Evolutionary conservation across 768 basidiomycete species (phyloP), one percentile per base, ranked within the genome.

Genomic region (Zangia roseola): DNA sequence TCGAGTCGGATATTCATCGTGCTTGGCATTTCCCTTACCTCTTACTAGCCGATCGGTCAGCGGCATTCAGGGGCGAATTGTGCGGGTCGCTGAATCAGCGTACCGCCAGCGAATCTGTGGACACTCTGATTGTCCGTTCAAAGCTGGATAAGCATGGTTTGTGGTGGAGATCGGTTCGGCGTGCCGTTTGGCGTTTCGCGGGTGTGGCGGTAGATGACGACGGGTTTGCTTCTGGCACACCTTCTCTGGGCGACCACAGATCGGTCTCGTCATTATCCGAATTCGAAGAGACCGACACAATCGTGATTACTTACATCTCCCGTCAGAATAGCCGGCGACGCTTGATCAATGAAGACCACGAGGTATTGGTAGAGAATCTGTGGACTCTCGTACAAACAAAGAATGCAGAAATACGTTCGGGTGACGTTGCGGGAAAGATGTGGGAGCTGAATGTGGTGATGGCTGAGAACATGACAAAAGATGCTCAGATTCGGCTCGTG

Each of bases 111-210:
- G 82, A 83, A 61, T 83, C 90, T 8, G 74, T 78, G 68, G 75
- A 84, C 40, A 65, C 71, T 49, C 81, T 85, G 74, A 31, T 63
- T 28, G 55, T 60, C 33, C 57, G 67, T 6, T 69, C 68, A 34
- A 77, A 74, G 6, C 21, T 67, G 47, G 57, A 58, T 17, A 23
- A 38, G 14, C 28, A 43, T 26, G 79, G 77, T 24, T 77, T 75
- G 36, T 93, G 88, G 88, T 94, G 90, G 89, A 83, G 84, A 59
- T 80, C 84, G n/a, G 61, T 93, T 19, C 72, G 86, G 28, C 64
- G 76, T 31, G 78, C 78, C 3, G 77, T 92, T 24, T 77, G 88
- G 68, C 71, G 79, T 42, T 91, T 87, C 54, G 82, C 84, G 1
- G 83, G 87, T 3, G 76, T 75, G 2, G 60, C 60, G 0, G 57